A percentile compares a stretch with the other conserved stretches of the same genome.
These are phyloP conservation scores for Nemania sp. DNA, from an alignment of 2,329 filamentous ascomycete species.

Conservation along the genomic window DNA sequence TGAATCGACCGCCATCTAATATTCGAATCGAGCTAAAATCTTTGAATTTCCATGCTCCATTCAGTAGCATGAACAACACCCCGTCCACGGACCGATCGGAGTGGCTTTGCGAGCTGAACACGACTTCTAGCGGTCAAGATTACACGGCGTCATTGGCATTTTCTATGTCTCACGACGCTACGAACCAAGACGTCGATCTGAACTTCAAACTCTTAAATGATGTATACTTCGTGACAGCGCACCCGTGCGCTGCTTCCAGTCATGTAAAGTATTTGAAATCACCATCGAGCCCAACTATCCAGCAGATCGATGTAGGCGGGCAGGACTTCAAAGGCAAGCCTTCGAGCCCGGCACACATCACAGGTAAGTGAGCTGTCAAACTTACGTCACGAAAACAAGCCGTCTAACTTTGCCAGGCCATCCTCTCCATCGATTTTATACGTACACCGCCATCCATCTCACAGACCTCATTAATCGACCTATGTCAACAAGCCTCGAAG, in stretches of 20 bases:
- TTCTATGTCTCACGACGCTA: slow-evolving; percentile 45
- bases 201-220: slow-evolving; percentile 57
- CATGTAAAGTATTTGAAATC: slow-evolving; percentile 62
- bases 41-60: slow-evolving; percentile 52
- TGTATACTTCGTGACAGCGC: slow-evolving; percentile 66
- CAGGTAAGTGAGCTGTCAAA: slow-evolving; percentile 44
- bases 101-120: slow-evolving; percentile 43
- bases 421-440: slow-evolving; percentile 65
- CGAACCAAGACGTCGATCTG: slow-evolving; percentile 45
- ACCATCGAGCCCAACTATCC: slow-evolving; percentile 61
- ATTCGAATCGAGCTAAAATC: slow-evolving; percentile 54
- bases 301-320: slow-evolving; percentile 58
- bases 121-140: slow-evolving; percentile 39
- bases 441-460: slow-evolving; percentile 62
- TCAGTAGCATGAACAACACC: slow-evolving; percentile 50
- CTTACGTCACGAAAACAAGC: background rate
- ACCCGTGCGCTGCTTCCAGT: slow-evolving; percentile 63
- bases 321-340: slow-evolving; percentile 48
- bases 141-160: slow-evolving; percentile 49
- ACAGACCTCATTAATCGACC: slow-evolving; percentile 56
- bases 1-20: slow-evolving; percentile 49
- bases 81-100: slow-evolving; percentile 48
- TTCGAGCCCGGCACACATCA: slow-evolving; percentile 52
- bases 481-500: slow-evolving; percentile 36
- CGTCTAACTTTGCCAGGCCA: slow-evolving; percentile 50